Conservation (phyloP, 2,329 filamentous ascomycete genomes). For the Colletotrichum cereale region DNA sequence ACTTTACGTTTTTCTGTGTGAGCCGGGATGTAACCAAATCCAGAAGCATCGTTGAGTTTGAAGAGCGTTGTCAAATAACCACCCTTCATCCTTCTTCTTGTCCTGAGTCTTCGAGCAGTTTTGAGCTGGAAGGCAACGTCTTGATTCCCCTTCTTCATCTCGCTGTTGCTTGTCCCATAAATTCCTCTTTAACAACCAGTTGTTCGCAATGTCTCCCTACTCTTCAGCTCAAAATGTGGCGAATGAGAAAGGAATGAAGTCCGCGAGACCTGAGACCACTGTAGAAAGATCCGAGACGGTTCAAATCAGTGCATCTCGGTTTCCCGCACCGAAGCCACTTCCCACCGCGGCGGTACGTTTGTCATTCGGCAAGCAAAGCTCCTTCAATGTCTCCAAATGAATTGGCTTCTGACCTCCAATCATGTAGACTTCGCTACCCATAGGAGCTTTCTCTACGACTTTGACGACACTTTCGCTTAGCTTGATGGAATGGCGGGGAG, state of each 20-base stretch:
- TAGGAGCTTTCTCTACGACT: slow-evolving; percentile 67
- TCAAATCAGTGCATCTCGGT: neutral
- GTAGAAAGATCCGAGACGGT: slow-evolving; percentile 5
- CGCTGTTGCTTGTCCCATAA: neutral
- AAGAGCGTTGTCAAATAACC: neutral
- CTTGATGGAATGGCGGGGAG: slow-evolving; percentile 67
- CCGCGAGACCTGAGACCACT: neutral
- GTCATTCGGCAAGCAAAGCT: no score
- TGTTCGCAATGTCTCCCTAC: slow-evolving; percentile 10
- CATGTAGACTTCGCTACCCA: slow-evolving; percentile 59
- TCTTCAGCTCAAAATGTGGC: slow-evolving; percentile 3
- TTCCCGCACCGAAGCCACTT: slow-evolving; percentile 20
- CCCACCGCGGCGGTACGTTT: slow-evolving; percentile 29
- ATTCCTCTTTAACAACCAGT: neutral
- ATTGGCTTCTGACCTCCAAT: neutral
- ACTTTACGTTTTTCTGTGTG: no score
- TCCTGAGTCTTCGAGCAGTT: neutral
- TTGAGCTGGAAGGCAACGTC: neutral
- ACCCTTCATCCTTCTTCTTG: neutral
- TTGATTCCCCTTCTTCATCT: neutral
- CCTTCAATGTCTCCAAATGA: neutral
- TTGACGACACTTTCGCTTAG: slow-evolving; percentile 65
- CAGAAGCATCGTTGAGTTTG: neutral
- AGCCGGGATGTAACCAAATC: neutral
- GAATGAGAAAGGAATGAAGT: slow-evolving; percentile 16